Base-by-base conservation (phyloP, 2,329 filamentous ascomycete species). In the Cercospora beticola region DNA sequence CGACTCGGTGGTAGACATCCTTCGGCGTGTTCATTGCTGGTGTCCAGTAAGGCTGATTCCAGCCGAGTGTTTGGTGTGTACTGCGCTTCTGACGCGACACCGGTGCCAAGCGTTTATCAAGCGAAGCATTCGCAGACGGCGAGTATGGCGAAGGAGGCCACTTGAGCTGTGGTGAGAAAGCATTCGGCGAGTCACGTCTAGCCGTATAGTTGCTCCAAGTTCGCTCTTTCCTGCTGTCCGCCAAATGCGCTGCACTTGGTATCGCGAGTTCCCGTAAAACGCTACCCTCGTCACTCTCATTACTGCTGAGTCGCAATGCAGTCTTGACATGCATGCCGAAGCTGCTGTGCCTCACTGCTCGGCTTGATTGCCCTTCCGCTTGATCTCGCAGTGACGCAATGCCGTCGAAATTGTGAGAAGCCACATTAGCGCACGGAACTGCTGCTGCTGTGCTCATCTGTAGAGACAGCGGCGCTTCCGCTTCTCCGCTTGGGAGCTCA, bases 271-370 rank as follows among this genome's bases (percentile, higher is more conserved):
- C 33, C 23, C 6, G 14, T 5, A 49, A 18, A 26, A 26, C 14
- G 40, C 60, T 49, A 21, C 26, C 23, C 5, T 46, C 12, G 58
- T 36, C 40, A 21, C 60, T 62, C 4, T 30, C 60, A 46, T 62
- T 16, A 40, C 60, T 52, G 60, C 60, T 62, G 14, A 49, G 60
- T 52, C 60, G 40, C 43, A 62, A 28, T n/a, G 60, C 60, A 31
- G 60, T 26, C 43, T 62, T 31, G 40, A 62, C 28, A n/a, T 28
- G 23, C 10, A n/a, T 30, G 9, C 40, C 60, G 7, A 62, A 46
- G 40, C 60, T 21, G 23, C 40, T 49, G 9, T 49, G 21, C 9
- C 26, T 61, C 23, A 43, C n/a, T 9, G 26, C 40, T 40, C 5
- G 30, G 10, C 23, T 36, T 9, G n/a, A 9, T 23, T 16, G 58